Conservation (phyloP, 768 basidiomycete genomes). For the Lactarius hatsudake region DNA sequence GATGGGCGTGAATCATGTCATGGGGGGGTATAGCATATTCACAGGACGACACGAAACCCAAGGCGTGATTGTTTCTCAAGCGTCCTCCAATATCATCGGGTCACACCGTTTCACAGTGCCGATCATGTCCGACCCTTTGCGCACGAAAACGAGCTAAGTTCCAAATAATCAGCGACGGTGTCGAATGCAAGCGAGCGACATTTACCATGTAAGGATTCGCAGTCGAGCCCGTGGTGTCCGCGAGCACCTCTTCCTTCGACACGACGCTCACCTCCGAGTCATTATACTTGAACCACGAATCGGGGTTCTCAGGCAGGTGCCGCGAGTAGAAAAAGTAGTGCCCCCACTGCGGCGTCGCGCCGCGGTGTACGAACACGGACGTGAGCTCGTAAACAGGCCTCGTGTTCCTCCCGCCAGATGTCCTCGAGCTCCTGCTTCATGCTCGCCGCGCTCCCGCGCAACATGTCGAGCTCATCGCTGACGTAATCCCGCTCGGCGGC, state of each 20-base stretch:
- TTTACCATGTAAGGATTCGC: conserved; percentile 85
- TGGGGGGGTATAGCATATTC: not conserved
- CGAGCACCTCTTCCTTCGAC: conserved; percentile 76
- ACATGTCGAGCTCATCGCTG: conserved; percentile 52
- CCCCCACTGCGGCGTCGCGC: conserved; percentile 80
- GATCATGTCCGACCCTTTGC: conserved; percentile 74
- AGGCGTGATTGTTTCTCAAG: not conserved
- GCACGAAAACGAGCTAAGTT: conserved; percentile 63
- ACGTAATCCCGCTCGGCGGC: conserved; percentile 53
- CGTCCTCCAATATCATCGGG: conserved; percentile 31
- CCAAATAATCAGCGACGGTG: not conserved
- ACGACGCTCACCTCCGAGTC: conserved; percentile 83
- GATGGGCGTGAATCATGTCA: too few species aligned
- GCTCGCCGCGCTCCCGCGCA: conserved; percentile 46
- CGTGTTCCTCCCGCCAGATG: conserved; percentile 66
- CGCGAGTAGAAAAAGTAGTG: conserved; percentile 97
- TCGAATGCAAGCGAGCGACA: not conserved
- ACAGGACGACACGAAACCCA: not conserved
- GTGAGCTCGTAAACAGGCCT: conserved; percentile 84
- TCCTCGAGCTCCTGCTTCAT: conserved; percentile 71
- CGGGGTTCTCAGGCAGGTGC: conserved; percentile 72
- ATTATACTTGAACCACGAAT: conserved; percentile 96
- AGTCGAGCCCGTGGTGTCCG: conserved; percentile 84
- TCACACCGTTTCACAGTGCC: conserved; percentile 74
- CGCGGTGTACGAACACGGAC: conserved; percentile 93